Evolutionary conservation across 495 filamentous ascomycete species (phyloP).

Genomic region (Neurospora tetraspora): DNA sequence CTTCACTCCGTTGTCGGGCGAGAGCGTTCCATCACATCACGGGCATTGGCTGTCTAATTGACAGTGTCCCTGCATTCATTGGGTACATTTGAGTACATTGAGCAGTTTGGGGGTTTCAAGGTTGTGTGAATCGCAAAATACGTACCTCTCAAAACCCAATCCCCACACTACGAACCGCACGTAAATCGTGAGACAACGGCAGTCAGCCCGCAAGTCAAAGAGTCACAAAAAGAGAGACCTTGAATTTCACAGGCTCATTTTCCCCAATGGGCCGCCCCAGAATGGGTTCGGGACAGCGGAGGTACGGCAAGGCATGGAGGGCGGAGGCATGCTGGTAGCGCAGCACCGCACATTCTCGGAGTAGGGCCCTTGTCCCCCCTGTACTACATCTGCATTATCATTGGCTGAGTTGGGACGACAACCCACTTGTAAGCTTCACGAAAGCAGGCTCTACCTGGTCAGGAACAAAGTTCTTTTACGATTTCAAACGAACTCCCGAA

Average conservation of each 20-base stretch:
- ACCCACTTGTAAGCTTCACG: not conserved
- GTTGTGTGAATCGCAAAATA: not conserved
- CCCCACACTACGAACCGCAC: not conserved
- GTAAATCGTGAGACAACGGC: not conserved
- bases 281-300: not conserved
- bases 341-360: not conserved
- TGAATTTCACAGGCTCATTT: not conserved
- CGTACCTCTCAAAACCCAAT: not conserved
- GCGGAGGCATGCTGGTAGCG: not conserved
- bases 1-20: not conserved
- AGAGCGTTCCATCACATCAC: not conserved
- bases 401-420: not conserved
- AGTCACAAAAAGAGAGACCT: not conserved
- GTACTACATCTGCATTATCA: not conserved
- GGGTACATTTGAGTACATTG: not conserved
- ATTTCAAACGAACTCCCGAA: not conserved
- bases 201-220: not conserved
- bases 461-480: not conserved
- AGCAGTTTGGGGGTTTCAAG: not conserved
- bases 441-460: not conserved
- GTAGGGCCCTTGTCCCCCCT: not conserved
- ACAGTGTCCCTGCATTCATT: not conserved
- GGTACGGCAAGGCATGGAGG: not conserved
- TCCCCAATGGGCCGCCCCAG: not conserved
- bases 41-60: not conserved